Base-by-base conservation (phyloP, 805 yeast species). In the Cephaloascus fragrans region DNA sequence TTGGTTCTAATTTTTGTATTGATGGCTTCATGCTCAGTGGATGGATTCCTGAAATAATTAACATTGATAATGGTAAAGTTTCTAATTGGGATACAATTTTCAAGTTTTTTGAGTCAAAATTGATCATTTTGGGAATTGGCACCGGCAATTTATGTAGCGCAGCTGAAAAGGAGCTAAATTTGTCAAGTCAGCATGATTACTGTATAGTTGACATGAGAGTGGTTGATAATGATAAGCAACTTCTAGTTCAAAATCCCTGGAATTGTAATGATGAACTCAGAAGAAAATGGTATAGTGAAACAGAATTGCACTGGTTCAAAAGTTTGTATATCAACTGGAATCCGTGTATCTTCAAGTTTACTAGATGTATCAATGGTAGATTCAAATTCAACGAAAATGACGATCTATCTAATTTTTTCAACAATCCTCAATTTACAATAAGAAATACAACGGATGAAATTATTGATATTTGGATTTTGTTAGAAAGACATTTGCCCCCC, bases 1-100 rank as follows among this genome's bases (percentile, higher is more conserved):
- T 53, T 1, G 96, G 96, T 0, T 85, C 95, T 0, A 85, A 87
- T 52, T 75, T 84, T 50, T 82, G 83, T 2, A 61, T 69, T 12
- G 96, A 84, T 49, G 71, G 83, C 0, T 84, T 61, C 47, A 56
- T 76, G 33, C 46, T 88, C 2, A 65, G 78, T 2, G 87, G 89
- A 1, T 87, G 83, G 80, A 53, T 81, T 4, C 95, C 96, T 0
- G 88, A 84, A 42, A 52, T 61, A 1, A 52, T 63, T 6, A 49
- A 61, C 6, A 53, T 71, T 3, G 52, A 59, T 17, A 43, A 37
- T 12, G 43, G 39, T 2, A 31, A 43, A 1, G 26, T 45, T 69
- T 1, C n/a, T 18, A 14, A 46, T 56, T 62, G 78, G 68, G 40
- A 55, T 19, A 34, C 42, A 42, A 12, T 75, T 41, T 41, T 45